Evolutionary conservation across 768 basidiomycete genomes (phyloP), one percentile per base, ranked within the genome.

Genomic region (Cyclocybe cylindracea): DNA sequence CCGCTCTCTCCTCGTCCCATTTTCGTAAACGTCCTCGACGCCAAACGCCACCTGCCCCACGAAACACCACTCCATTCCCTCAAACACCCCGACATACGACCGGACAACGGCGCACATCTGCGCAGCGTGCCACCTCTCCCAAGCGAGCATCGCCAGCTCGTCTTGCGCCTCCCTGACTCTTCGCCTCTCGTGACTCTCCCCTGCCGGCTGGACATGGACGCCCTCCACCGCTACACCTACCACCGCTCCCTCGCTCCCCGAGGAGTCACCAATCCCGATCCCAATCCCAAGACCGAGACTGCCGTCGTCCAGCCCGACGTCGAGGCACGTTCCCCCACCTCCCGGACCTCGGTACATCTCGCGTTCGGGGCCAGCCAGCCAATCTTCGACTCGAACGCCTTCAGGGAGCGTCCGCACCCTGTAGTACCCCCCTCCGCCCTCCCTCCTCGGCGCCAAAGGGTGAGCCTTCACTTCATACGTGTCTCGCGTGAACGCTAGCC

Each of bases 111-210:
- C 35, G 2, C 49, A 32, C 67, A 70, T 70, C 34, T 49, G 51
- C 9, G 56, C 51, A 5, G 48, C 48, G 47, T 70, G 68, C 66
- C 67, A 68, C n/a, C 56, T 59, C 54, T 70, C 68, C 68, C 68
- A 70, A 29, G 62, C 63, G 9, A 62, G 41, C 32, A 40, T 35
- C 13, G 54, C 44, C 51, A 64, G 50, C 5, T 49, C 33, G 13
- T 51, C 49, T 32, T 58, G 57, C 14, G 53, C 49, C 4, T 41
- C n/a, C n/a, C n/a, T n/a, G n/a, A n/a, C n/a, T n/a, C n/a, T n/a
- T n/a, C n/a, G n/a, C n/a, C n/a, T n/a, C n/a, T n/a, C n/a, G n/a
- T n/a, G n/a, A n/a, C n/a, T n/a, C n/a, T n/a, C n/a, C n/a, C n/a
- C n/a, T n/a, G n/a, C n/a, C n/a, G n/a, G n/a, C n/a, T n/a, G n/a